Conservation (phyloP, 1,139 yeast genomes). For the Blastobotrys ciferrii region DNA sequence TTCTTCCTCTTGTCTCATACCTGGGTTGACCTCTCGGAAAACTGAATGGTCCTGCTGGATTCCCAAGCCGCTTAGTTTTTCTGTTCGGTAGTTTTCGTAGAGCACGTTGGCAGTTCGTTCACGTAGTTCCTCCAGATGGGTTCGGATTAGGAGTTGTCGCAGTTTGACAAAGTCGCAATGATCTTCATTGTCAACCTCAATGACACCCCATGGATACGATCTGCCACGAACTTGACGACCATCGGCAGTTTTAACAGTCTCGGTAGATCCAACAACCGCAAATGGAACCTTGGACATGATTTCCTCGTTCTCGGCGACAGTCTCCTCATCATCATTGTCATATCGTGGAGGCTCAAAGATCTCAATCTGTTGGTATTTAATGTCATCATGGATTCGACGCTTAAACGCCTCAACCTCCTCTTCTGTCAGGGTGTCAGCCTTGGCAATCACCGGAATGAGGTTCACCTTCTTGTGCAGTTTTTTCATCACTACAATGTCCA, state of each 20-base stretch:
- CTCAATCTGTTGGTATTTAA: slow-evolving; percentile 70
- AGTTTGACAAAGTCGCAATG: slow-evolving; percentile 92
- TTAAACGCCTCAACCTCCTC: slow-evolving; percentile 80
- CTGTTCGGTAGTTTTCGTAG: slow-evolving; percentile 88
- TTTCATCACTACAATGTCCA: slow-evolving; percentile 88
- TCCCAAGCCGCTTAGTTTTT: slow-evolving; percentile 77
- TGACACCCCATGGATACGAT: slow-evolving; percentile 95
- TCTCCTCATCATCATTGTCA: slow-evolving; percentile 84
- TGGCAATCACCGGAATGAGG: slow-evolving; percentile 91
- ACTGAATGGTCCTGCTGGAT: slow-evolving; percentile 90
- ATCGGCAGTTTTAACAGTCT: slow-evolving; percentile 65
- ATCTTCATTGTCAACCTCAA: slow-evolving; percentile 91
- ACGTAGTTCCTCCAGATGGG: slow-evolving; percentile 89
- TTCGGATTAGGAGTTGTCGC: slow-evolving; percentile 85
- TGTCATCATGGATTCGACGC: slow-evolving; percentile 66
- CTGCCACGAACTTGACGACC: slow-evolving; percentile 90
- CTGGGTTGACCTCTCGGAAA: slow-evolving; percentile 92
- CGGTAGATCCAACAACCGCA: slow-evolving; percentile 91
- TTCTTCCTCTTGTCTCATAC: slow-evolving; percentile 91
- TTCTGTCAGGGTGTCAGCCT: slow-evolving; percentile 88
- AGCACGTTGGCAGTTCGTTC: slow-evolving; percentile 75
- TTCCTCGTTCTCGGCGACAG: slow-evolving; percentile 41
- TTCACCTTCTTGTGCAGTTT: slow-evolving; percentile 89
- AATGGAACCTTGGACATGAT: slow-evolving; percentile 78
- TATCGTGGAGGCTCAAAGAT: slow-evolving; percentile 70